phyloP scores from a whole-genome alignment of 139 green algal genomes.

The Ostreobium quekettii region DNA sequence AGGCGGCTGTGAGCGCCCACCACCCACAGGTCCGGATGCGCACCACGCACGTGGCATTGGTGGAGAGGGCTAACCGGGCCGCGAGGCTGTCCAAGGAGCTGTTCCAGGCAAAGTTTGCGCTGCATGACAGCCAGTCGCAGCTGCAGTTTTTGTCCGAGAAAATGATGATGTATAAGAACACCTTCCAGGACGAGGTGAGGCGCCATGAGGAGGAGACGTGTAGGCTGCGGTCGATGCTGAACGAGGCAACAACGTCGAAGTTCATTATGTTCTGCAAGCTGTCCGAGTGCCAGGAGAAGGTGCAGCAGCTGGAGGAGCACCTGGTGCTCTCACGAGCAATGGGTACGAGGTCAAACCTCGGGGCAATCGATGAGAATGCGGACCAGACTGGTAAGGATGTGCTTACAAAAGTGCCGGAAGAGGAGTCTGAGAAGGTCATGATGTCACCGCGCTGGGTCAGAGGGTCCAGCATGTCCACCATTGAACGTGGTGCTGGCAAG shows the following conservation, averaged over 20 bases:
- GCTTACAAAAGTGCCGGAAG: background rate
- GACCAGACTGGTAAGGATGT: background rate
- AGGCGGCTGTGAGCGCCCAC: background rate
- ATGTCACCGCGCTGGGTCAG: background rate
- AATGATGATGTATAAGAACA: background rate
- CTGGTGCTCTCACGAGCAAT: too few species aligned
- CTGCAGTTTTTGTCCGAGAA: background rate
- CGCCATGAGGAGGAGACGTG: background rate
- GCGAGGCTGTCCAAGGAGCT: background rate
- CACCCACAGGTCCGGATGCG: background rate
- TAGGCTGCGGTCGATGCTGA: background rate
- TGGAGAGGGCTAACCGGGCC: background rate
- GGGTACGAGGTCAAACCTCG: too few species aligned
- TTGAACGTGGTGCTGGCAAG: background rate
- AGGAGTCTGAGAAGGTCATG: background rate
- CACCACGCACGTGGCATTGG: background rate
- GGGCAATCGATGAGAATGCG: background rate
- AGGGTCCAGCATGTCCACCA: background rate
- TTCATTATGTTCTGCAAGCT: conserved; percentile 1
- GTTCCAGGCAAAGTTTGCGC: background rate
- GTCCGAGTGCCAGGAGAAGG: background rate
- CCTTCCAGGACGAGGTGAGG: background rate
- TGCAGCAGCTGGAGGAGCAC: background rate
- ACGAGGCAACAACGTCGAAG: background rate
- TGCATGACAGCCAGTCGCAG: background rate